Base-by-base conservation (phyloP, 805 yeast species). In the Barnettozyma vustinii region DNA sequence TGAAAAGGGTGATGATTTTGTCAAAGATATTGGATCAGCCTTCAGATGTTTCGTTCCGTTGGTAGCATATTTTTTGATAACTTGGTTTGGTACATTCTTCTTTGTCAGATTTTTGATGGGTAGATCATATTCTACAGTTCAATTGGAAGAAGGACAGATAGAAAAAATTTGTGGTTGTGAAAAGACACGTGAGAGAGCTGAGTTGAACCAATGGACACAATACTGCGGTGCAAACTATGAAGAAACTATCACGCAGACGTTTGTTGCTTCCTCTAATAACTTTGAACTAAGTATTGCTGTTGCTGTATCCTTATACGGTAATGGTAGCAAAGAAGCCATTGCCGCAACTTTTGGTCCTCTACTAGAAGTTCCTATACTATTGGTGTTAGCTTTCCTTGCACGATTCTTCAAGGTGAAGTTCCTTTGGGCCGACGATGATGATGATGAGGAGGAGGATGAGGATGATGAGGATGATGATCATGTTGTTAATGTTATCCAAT, bases 271-370 rank as follows among this genome's bases (percentile, higher is more conserved):
- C 1, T 74, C 80, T 5, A 79, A 79, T 57, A 79, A 36, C 16
- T 44, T 44, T 44, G 83, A 79, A 58, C 65, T 79, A 40, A 75
- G 80, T 49, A 62, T 79, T 35, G 81, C 84, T 4, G 72, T 79
- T 18, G 76, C 81, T 1, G 71, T 75, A 7, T 70, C 81, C 0
- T 53, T 76, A 12, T 79, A 76, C 61, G 84, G 84, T 0, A 62
- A 70, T 25, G 76, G 74, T 1, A 72, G 79, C 49, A 69, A 74
- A 45, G 74, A 78, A 56, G 74, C 82, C 1, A 69, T 79, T 39
- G 84, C 84, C 5, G 77, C 83, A 2, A 77, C 83, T 0, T 75
- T 79, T 58, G 84, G 83, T 2, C 83, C 83, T 1, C 64, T 79
- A 35, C 56, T 79, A n/a, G 84, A 79, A 54, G 79, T 79, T 9